phyloP scores from a whole-genome alignment of 768 basidiomycete genomes.

The Tricholoma furcatifolium region DNA sequence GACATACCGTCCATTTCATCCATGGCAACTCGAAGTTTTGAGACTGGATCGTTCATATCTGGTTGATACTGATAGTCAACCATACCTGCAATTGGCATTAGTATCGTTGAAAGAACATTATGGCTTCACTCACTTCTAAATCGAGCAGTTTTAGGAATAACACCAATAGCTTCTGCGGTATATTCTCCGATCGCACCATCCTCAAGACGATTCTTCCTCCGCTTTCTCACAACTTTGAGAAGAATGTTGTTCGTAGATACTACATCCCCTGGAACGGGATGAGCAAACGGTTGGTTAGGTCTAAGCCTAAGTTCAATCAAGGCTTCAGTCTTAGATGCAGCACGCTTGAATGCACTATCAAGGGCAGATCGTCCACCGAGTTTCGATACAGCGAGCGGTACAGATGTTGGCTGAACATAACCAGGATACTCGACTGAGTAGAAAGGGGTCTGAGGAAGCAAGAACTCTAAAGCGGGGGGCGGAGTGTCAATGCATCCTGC shows the following conservation, averaged over 20 bases:
- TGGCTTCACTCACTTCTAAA: slow-evolving; percentile 73
- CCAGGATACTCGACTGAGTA: slow-evolving; percentile 92
- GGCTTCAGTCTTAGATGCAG: slow-evolving; percentile 57
- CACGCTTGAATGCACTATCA: slow-evolving; percentile 75
- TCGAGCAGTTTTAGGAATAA: slow-evolving; percentile 78
- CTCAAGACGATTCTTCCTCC: slow-evolving; percentile 40
- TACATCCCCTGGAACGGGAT: slow-evolving; percentile 82
- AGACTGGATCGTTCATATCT: slow-evolving; percentile 64
- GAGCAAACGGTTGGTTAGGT: slow-evolving; percentile 73
- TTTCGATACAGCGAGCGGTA: slow-evolving; percentile 58
- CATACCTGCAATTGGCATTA: slow-evolving; percentile 61
- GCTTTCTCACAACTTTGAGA: slow-evolving; percentile 78
- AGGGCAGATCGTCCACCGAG: slow-evolving; percentile 71
- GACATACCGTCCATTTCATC: slow-evolving; percentile 73
- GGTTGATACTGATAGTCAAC: slow-evolving; percentile 92
- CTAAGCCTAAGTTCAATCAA: slow-evolving; percentile 77
- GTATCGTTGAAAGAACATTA: neutral
- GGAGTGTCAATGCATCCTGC: neutral
- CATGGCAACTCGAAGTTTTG: slow-evolving; percentile 71
- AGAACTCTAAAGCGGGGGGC: slow-evolving; percentile 29
- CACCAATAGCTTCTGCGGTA: slow-evolving; percentile 68
- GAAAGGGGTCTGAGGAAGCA: slow-evolving; percentile 58
- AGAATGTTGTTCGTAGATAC: slow-evolving; percentile 79
- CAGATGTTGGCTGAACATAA: slow-evolving; percentile 65
- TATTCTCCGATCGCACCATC: slow-evolving; percentile 62